A percentile compares a stretch with the other conserved stretches of the same genome.
These are phyloP conservation scores for Pseudopithomyces chartarum DNA, from an alignment of 2,329 filamentous ascomycete genomes.

Conservation along the genomic window DNA sequence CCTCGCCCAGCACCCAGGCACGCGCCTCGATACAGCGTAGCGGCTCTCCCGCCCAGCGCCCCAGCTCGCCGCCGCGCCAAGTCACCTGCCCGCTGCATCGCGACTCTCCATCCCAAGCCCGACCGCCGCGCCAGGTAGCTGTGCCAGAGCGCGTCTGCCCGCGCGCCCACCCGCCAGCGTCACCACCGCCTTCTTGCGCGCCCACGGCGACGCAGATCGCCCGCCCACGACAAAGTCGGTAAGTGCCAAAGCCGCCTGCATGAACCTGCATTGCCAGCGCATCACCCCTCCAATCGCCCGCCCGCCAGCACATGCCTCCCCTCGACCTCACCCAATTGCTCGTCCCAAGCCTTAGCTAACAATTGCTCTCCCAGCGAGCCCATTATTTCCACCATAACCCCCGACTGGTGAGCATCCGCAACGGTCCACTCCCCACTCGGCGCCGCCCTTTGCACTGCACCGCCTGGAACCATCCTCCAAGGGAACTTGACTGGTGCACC, in stretches of 20 bases:
- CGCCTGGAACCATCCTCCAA: conserved; percentile 14
- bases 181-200: conserved; percentile 14
- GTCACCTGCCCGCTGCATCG: conserved; percentile 31
- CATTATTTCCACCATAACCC: conserved; percentile 29
- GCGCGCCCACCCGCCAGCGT: conserved; percentile 17
- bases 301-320: conserved; percentile 45
- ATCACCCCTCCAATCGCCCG: conserved; percentile 48
- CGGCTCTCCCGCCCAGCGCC: conserved; percentile 24
- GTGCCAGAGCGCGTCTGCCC: neutral
- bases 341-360: conserved; percentile 42
- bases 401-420: conserved; percentile 40
- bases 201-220: conserved; percentile 38
- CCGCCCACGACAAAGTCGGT: conserved; percentile 42
- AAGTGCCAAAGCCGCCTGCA: conserved; percentile 43
- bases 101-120: conserved; percentile 29
- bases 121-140: conserved; percentile 17
- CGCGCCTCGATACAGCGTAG: conserved; percentile 25
- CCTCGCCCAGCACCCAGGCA: conserved; percentile 26
- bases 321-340: conserved; percentile 45
- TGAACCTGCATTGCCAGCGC: conserved; percentile 50
- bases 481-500: conserved; percentile 31
- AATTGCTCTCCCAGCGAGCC: conserved; percentile 36
- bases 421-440: conserved; percentile 43
- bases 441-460: conserved; percentile 39
- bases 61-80: conserved; percentile 18